Base-by-base conservation (phyloP, 805 yeast genomes). In the Candida krabiensis region DNA sequence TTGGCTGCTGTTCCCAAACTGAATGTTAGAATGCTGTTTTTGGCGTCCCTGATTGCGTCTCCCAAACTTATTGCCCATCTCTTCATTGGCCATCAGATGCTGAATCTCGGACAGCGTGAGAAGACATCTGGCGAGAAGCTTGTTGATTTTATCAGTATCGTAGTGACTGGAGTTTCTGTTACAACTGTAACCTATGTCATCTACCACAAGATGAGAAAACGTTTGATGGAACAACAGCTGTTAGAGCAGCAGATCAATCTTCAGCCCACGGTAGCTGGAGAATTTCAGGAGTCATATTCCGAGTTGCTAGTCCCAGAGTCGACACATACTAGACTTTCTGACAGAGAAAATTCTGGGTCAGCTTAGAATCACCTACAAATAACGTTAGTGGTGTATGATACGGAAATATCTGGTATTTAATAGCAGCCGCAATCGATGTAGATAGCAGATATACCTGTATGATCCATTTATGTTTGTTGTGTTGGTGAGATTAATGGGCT, bases 1-100 rank as follows among this genome's bases (percentile, higher is more conserved):
- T 70, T 93, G 48, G 93, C 96, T 8, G 83, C 95, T 2, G 76
- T 91, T 11, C 96, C 95, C 0, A 84, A 86, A 13, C 71, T 91
- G 9, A 69, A 82, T 0, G 64, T 80, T 2, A 44, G 61, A 28
- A 78, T 80, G 18, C 91, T 84, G 58, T 66, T 80, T 2, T 54
- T 81, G 22, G 96, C 96, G 1, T 82, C 89, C 17, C 47, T 79
- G 0, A 58, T 87, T 23, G 79, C 95, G 2, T 78, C 95, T 0
- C 98, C 98, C 6, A 93, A 90, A 56, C 65, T 83, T 44, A 56
- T 86, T n/a, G 66, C 86, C 35, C 86, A 83, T 51, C 64, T 87
- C 9, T 89, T 86, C 54, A 75, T 87, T 24, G 97, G 97, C 5
- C 72, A 79, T 35, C 80, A 86, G 40, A 56, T 90, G 24, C 85